Base-by-base conservation (phyloP, 2,329 filamentous ascomycete genomes). In the Fusarium pseudonygamai region DNA sequence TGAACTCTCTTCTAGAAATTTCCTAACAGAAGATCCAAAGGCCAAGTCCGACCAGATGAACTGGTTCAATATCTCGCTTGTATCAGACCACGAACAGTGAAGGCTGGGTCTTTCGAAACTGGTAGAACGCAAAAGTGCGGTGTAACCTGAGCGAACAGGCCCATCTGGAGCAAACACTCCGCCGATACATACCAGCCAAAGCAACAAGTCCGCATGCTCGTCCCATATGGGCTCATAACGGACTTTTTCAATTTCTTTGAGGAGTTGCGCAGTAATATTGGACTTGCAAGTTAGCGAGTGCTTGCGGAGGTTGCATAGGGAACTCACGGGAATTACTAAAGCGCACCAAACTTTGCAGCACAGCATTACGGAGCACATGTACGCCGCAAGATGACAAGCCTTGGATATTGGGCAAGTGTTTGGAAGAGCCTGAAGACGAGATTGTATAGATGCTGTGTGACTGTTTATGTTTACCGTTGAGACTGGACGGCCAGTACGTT, bases 381-480 rank as follows among this genome's bases (percentile, higher is more conserved):
- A 85, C 14, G 82, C 81, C 5, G 81, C 84, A 3, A 85, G 75
- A 49, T 78, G 73, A n/a, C 81, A 84, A 61, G 80, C 83, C 5
- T 80, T 78, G 4, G 72, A 61, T 10, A 83, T 26, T 4, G 73
- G 45, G 1, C 76, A 80, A 1, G 20, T 5, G 15, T 70, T 72
- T 9, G 68, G 64, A 7, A 84, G 67, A 13, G 55, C 47, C 6
- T 75, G 75, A 0, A 85, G 74, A 37, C 83, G 78, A 0, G 83
- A 85, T 42, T 85, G 83, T 18, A 85, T 82, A 6, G 80, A 85
- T 43, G 83, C 84, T 40, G 78, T 78, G 14, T 85, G 83, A 39
- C 83, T 83, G 43, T 85, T 78, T 30, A 85, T 79, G 14, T 71
- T 67, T 45, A 78, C 67, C 69, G 84, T 81, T 5, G 72, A 67